Evolutionary conservation across 202 grass and related monocot species (phyloP).

Genomic region (Carex sylvatica): DNA sequence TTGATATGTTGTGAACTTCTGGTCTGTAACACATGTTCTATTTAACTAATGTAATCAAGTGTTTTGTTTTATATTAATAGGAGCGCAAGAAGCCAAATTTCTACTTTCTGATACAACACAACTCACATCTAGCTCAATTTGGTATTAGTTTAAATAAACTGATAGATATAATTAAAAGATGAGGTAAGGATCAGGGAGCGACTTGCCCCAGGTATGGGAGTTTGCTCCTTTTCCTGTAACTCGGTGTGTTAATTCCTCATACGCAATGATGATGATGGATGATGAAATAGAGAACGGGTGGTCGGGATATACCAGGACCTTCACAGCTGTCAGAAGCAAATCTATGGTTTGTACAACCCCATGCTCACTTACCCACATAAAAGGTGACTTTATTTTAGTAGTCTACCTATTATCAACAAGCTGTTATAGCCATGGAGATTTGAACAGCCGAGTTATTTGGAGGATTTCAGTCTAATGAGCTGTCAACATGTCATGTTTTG

Average conservation of each 20-base stretch:
- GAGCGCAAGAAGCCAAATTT: not conserved
- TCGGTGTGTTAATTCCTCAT: constrained; percentile 55
- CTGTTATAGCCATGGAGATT: too few relatives aligned
- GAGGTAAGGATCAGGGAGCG: constrained; percentile 62
- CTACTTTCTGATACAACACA: not conserved
- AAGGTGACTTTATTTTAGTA: too few relatives aligned
- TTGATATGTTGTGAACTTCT: not conserved
- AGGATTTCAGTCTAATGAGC: too few relatives aligned
- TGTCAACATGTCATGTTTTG: too few relatives aligned
- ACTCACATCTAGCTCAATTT: constrained; percentile 3
- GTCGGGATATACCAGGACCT: constrained; percentile 55
- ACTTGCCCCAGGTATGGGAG: constrained; percentile 74
- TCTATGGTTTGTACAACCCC: too few relatives aligned
- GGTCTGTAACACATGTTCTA: not conserved
- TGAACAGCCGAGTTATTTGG: too few relatives aligned
- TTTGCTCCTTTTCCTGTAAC: constrained; percentile 75
- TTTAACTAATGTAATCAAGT: not conserved
- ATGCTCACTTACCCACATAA: too few relatives aligned
- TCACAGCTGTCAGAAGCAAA: constrained; percentile 80
- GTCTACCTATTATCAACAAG: too few relatives aligned
- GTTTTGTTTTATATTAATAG: constrained; percentile 11
- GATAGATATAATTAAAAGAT: constrained; percentile 42
- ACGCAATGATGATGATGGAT: constrained; percentile 72
- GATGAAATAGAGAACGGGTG: constrained; percentile 83
- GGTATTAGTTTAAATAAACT: constrained; percentile 7